Evolutionary conservation across 345 rosid genomes (phyloP), one percentile per base, ranked within the genome.

Genomic region (Murraya koenigii): DNA sequence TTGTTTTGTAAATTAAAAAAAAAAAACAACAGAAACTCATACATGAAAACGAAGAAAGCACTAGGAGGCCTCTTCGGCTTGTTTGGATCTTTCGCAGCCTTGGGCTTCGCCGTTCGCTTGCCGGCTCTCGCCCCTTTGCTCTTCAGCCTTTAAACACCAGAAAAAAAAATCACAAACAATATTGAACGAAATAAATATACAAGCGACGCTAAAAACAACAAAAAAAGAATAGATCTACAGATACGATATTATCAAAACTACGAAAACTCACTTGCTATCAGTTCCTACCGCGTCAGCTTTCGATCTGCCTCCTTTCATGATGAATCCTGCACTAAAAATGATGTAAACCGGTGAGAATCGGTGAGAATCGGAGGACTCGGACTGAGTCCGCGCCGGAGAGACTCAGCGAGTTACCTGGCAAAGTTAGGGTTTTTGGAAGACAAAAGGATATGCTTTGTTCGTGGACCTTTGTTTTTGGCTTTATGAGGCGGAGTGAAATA

Each of bases 21-120:
- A 39, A 41, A 44, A 44, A 1, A 13, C 11, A 44, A 44, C 3
- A 44, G 15, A 52, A n/a, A 3, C 15, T 33, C 78, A 3, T 88
- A 93, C 98, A 94, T 92, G 90, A 92, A 94, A 39, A 94, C 85
- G 85, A 94, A 92, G 87, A 94, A 92, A 70, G 95, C 92, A 75
- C 95, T 92, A 9, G 95, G 86, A 82, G 98, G 90, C 85, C 49
- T 44, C 49, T 44, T 44, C 49, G 49, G 49, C 49, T 44, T 44
- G 49, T 44, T 44, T 13, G 49, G 49, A 13, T 44, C 49, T 44
- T 44, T 44, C 49, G 17, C 49, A 44, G 49, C 49, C 49, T 44
- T 44, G 0, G 91, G 86, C 80, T 94, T 89, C 28, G 82, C 78
- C 13, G 88, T 75, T 78, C 86, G 87, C 76, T 78, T 81, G 72